Conservation (phyloP, 371 early-diverging fungal genomes). For the Mortierella sp. region DNA sequence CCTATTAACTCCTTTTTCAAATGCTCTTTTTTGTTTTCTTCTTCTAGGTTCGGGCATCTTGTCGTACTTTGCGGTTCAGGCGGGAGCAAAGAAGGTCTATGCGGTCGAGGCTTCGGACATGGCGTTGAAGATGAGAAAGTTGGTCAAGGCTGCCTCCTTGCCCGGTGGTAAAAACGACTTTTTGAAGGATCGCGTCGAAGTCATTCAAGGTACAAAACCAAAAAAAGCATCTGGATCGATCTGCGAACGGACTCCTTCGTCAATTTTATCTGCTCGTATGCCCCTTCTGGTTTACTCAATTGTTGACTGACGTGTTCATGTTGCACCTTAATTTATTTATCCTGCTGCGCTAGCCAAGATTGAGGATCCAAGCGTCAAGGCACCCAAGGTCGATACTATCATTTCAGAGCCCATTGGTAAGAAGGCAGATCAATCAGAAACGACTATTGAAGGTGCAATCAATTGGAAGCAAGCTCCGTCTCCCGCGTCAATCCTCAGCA, state of each 20-base stretch:
- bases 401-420: slow-evolving; percentile 95
- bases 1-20: slow-evolving; percentile 26
- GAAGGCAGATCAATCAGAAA: background rate
- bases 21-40: background rate
- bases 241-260: background rate
- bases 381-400: slow-evolving; percentile 91
- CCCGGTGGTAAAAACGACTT: slow-evolving; percentile 78
- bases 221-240: background rate
- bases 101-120: slow-evolving; percentile 98
- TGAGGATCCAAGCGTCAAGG: slow-evolving; percentile 78
- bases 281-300: background rate
- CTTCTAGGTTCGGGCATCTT: slow-evolving; percentile 85
- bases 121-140: slow-evolving; percentile 89
- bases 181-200: slow-evolving; percentile 83
- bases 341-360: slow-evolving; percentile 76
- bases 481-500: background rate
- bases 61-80: slow-evolving; percentile 94
- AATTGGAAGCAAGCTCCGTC: background rate
- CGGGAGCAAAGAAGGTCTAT: slow-evolving; percentile 92
- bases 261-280: background rate
- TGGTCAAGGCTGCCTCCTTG: slow-evolving; percentile 75
- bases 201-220: slow-evolving; percentile 75
- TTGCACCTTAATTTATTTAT: background rate
- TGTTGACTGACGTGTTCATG: background rate
- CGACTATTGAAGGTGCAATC: background rate